phyloP scores from a whole-genome alignment of 345 rosid species.

The Kandelia obovata region DNA sequence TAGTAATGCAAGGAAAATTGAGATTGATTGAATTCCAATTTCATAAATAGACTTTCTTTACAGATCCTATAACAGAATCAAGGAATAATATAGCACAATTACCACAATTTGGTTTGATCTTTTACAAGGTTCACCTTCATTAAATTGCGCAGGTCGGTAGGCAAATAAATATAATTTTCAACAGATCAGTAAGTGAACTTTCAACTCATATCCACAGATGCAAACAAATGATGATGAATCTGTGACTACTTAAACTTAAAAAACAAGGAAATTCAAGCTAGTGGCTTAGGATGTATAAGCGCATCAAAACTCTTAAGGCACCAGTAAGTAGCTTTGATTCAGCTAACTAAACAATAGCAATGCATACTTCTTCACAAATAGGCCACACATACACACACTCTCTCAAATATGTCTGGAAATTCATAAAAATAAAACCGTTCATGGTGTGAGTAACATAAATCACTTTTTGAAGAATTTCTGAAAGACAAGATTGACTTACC shows the following conservation, averaged over 20 bases:
- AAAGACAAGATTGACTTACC: conserved; percentile 42
- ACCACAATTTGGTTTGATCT: not conserved
- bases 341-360: not conserved
- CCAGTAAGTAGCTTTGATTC: not conserved
- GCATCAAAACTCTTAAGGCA: not conserved
- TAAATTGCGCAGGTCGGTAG: not conserved
- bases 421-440: not conserved
- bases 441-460: not conserved
- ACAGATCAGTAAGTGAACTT: not conserved
- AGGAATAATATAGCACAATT: not conserved
- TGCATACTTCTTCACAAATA: not conserved
- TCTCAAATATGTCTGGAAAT: not conserved
- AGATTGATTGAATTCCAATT: no score
- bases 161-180: not conserved
- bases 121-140: not conserved
- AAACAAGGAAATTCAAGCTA: not conserved
- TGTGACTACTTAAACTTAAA: no score
- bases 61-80: no score
- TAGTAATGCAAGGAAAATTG: not conserved
- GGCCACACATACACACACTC: not conserved
- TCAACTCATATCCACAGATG: not conserved
- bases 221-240: not conserved
- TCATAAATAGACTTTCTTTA: no score
- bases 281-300: not conserved
- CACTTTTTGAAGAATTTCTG: not conserved